phyloP scores from a whole-genome alignment of 768 basidiomycete species.

The Kwoniella shandongensis region DNA sequence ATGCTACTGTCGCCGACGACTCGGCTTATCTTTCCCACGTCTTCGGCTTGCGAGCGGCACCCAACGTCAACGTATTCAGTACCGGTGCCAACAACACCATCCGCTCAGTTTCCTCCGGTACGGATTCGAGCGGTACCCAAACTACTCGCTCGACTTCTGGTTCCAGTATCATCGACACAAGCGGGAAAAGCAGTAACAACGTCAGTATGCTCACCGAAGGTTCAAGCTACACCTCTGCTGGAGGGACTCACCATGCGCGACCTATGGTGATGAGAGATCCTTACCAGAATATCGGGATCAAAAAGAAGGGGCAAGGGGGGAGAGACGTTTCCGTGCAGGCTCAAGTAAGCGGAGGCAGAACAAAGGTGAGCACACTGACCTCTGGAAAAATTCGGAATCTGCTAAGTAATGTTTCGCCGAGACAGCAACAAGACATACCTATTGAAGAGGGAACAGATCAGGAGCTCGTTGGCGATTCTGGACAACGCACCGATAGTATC shows the following conservation, averaged over 20 bases:
- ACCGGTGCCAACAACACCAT: neutral
- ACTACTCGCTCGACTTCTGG: constrained; percentile 13
- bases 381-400: too few relatives aligned
- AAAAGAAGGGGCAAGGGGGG: constrained; percentile 1
- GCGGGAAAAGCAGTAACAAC: constrained; percentile 1
- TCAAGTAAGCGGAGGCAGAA: too few relatives aligned
- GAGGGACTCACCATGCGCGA: constrained; percentile 11
- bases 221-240: constrained; percentile 9
- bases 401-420: too few relatives aligned
- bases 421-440: too few relatives aligned
- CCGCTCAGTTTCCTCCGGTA: constrained; percentile 10
- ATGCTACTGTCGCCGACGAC: constrained; percentile 38
- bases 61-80: constrained; percentile 1
- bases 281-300: constrained; percentile 23
- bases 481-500: neutral
- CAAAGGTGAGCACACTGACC: too few relatives aligned
- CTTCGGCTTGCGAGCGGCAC: constrained; percentile 26
- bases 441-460: too few relatives aligned
- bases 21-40: constrained; percentile 22
- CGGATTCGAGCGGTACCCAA: constrained; percentile 6
- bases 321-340: neutral
- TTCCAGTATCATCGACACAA: neutral
- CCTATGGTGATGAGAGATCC: constrained; percentile 25
- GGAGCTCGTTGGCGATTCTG: constrained; percentile 3
- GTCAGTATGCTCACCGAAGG: constrained; percentile 13